Conservation (phyloP, 2,329 filamentous ascomycete genomes). For the Stemphylium lycopersici region DNA sequence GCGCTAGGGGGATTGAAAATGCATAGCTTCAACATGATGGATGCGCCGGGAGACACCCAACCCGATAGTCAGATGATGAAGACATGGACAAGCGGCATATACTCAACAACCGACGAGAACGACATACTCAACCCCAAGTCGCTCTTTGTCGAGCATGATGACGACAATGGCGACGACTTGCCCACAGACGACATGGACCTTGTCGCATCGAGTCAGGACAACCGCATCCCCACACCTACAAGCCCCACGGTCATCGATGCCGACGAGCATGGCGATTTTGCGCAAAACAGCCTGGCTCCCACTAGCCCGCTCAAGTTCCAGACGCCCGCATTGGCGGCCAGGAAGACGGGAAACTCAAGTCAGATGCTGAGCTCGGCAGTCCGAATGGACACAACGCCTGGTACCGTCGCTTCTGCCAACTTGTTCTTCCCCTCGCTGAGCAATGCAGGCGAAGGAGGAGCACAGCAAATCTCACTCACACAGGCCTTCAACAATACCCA, state of each 20-base stretch:
- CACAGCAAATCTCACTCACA: conserved; percentile 50
- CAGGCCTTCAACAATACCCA: conserved; percentile 56
- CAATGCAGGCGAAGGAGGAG: conserved; percentile 23
- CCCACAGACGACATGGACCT: conserved; percentile 28
- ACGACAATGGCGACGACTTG: conserved; percentile 19
- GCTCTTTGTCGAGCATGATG: conserved; percentile 27
- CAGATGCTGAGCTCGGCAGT: conserved; percentile 50
- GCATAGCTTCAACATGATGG: conserved; percentile 49
- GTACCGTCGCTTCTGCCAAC: conserved; percentile 45
- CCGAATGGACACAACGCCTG: conserved; percentile 50
- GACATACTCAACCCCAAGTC: conserved; percentile 21
- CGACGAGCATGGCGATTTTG: conserved; percentile 31
- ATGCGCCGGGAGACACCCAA: conserved; percentile 54
- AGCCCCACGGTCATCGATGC: conserved; percentile 39
- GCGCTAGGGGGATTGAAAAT: conserved; percentile 29
- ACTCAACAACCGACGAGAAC: conserved; percentile 16
- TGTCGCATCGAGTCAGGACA: conserved; percentile 36
- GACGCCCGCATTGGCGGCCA: conserved; percentile 51
- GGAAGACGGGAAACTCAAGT: conserved; percentile 49
- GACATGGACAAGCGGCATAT: conserved; percentile 45
- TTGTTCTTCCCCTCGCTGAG: conserved; percentile 42
- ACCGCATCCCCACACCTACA: conserved; percentile 31
- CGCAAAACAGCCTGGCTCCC: conserved; percentile 22
- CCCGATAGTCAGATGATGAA: conserved; percentile 55
- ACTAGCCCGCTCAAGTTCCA: conserved; percentile 48